Evolutionary conservation across 805 yeast species (phyloP).

Genomic region (Barnettozyma salicaria): DNA sequence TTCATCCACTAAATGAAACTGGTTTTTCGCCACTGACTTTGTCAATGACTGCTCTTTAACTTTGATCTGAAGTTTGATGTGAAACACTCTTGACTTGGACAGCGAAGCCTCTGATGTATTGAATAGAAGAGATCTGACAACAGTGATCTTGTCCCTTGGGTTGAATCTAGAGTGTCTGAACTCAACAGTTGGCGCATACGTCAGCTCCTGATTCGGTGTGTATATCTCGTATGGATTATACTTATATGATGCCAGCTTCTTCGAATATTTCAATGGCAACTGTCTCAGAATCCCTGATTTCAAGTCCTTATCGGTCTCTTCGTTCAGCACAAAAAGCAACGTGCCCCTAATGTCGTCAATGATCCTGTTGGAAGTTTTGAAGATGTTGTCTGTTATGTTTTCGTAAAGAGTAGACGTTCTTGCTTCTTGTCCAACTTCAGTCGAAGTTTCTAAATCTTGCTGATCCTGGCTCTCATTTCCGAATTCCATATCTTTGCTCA

Average conservation of each 20-base stretch:
- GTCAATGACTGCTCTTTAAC: constrained; percentile 16
- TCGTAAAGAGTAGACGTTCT: not conserved
- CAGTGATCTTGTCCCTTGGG: constrained; percentile 19
- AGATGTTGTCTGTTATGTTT: constrained; percentile 14
- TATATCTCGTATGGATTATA: constrained; percentile 21
- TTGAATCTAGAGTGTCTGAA: constrained; percentile 13
- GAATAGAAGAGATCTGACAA: constrained; percentile 26
- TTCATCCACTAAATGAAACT: constrained; percentile 27
- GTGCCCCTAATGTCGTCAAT: constrained; percentile 55
- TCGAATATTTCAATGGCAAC: constrained; percentile 29
- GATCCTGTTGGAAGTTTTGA: constrained; percentile 63
- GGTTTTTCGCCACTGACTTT: constrained; percentile 25
- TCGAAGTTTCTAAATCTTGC: no score
- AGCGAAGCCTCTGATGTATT: constrained; percentile 25
- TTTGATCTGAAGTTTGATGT: constrained; percentile 32
- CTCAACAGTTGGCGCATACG: constrained; percentile 23
- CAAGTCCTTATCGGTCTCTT: constrained; percentile 10
- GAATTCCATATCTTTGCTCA: no score
- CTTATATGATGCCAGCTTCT: constrained; percentile 17
- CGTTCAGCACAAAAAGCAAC: constrained; percentile 27
- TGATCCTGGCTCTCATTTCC: no score
- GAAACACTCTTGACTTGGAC: constrained; percentile 25
- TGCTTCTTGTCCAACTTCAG: not conserved
- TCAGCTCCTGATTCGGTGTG: constrained; percentile 25
- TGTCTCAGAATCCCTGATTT: constrained; percentile 26